These are phyloP conservation scores for Fusarium brachygibbosum DNA, from an alignment of 2,329 filamentous ascomycete genomes.

Conservation along the genomic window DNA sequence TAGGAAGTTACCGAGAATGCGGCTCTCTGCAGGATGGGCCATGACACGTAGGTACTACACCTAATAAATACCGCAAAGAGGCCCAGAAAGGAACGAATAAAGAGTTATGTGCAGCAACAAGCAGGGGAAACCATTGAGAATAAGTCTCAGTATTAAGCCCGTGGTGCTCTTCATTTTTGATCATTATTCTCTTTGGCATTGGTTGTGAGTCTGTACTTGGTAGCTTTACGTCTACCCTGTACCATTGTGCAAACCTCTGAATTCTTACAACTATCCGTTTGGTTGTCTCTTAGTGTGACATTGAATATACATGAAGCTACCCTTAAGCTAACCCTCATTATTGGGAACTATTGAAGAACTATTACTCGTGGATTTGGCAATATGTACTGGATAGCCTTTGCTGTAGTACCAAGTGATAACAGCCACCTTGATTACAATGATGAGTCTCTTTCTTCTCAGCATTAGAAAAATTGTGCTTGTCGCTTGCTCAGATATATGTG, in stretches of 20 bases:
- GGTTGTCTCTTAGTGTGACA: neutral
- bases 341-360: too few species aligned
- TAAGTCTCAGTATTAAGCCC: neutral
- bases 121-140: too few species aligned
- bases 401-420: too few species aligned
- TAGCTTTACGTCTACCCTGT: neutral
- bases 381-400: too few species aligned
- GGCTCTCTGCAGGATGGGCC: slow-evolving; percentile 10
- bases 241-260: neutral
- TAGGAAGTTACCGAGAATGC: neutral
- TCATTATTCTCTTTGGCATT: neutral
- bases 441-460: too few species aligned
- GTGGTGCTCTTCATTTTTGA: neutral
- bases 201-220: neutral
- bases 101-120: neutral
- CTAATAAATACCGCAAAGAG: slow-evolving; percentile 4
- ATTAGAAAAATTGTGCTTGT: too few species aligned
- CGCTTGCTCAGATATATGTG: too few species aligned
- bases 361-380: too few species aligned
- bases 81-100: neutral
- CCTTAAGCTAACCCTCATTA: too few species aligned
- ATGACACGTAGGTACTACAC: neutral
- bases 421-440: too few species aligned
- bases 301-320: too few species aligned
- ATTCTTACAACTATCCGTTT: neutral